Conservation (phyloP, 352 stramenopile species). For the Pythium sukuiense region DNA sequence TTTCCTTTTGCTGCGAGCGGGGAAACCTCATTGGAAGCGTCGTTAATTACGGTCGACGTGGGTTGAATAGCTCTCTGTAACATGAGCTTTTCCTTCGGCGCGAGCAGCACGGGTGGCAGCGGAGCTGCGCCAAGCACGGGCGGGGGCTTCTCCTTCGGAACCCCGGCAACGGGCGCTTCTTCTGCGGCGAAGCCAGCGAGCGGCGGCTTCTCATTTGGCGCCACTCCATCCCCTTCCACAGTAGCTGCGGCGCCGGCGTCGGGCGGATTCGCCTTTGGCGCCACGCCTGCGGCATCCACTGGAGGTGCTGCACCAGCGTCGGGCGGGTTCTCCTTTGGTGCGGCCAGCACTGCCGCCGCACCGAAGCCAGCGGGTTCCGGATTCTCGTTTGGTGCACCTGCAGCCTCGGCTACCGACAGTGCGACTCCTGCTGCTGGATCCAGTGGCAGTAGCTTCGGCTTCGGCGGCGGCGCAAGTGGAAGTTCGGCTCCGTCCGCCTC, state of each 20-base stretch:
- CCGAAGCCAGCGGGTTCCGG: constrained; percentile 29
- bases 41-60: neutral
- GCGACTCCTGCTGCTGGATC: constrained; percentile 21
- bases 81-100: constrained; percentile 39
- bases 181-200: constrained; percentile 14
- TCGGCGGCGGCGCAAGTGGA: constrained; percentile 5
- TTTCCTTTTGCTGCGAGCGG: constrained; percentile 11
- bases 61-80: constrained; percentile 13
- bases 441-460: constrained; percentile 9
- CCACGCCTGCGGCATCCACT: constrained; percentile 1
- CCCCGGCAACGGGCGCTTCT: constrained; percentile 3
- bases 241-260: constrained; percentile 20
- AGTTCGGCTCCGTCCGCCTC: constrained; percentile 3
- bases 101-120: constrained; percentile 11
- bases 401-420: constrained; percentile 22
- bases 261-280: constrained; percentile 43
- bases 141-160: constrained; percentile 29
- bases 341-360: constrained; percentile 5
- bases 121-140: neutral
- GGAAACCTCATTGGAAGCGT: constrained; percentile 24
- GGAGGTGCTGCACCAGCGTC: constrained; percentile 21
- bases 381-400: constrained; percentile 43
- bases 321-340: constrained; percentile 44
- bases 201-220: constrained; percentile 14
- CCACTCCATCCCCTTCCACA: neutral